Percentiles rank a stretch among this genome's conserved stretches.
Evolutionary conservation across 2,329 filamentous ascomycete species (phyloP).

Genomic region (Penicillium brasilianum): DNA sequence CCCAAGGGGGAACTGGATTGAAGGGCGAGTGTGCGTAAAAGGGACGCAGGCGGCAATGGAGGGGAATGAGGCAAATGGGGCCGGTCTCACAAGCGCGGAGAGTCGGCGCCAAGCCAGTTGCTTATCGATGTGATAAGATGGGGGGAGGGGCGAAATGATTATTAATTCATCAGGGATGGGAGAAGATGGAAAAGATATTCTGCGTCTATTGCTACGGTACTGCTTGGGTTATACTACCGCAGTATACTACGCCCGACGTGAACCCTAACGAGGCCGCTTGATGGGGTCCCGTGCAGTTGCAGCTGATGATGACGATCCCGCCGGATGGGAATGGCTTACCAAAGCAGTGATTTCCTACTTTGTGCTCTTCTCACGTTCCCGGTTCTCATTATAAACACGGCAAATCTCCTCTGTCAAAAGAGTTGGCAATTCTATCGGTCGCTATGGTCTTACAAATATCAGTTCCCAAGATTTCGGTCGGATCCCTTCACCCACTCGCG

Average conservation of each 20-base stretch:
- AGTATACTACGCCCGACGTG: neutral
- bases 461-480: slow-evolving; percentile 20
- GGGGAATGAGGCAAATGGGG: slow-evolving; percentile 30
- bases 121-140: slow-evolving; percentile 33
- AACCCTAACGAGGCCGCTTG: neutral
- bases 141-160: slow-evolving; percentile 1
- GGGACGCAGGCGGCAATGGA: slow-evolving; percentile 27
- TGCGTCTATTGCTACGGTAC: neutral
- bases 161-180: slow-evolving; percentile 2
- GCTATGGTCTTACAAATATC: neutral
- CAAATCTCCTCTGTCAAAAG: neutral
- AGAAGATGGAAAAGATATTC: neutral
- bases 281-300: slow-evolving; percentile 9
- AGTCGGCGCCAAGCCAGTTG: slow-evolving; percentile 28
- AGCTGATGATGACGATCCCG: slow-evolving; percentile 8
- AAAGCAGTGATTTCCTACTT: no score
- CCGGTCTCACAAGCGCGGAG: slow-evolving; percentile 31
- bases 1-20: slow-evolving; percentile 8
- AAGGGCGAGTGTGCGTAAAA: slow-evolving; percentile 19
- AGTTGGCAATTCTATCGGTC: neutral
- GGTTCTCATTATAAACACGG: neutral
- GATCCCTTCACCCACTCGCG: slow-evolving; percentile 78
- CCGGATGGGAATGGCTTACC: neutral
- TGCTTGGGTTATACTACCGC: neutral
- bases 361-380: neutral